Conservation (phyloP, 2,329 filamentous ascomycete genomes). For the Iodosphaeria phyllophila region DNA sequence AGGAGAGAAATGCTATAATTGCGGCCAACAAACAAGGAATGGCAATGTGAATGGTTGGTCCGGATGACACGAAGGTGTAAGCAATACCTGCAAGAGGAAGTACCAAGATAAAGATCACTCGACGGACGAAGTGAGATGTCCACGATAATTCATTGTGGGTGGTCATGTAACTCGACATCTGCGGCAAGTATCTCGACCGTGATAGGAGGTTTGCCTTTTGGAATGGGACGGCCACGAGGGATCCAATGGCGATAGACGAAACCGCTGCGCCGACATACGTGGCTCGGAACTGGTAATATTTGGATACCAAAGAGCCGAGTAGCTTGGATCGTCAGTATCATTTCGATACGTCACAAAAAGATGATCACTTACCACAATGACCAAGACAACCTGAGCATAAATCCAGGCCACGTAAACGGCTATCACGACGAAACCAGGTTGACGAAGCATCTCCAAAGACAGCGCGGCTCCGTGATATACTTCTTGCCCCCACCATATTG, state of each 20-base stretch:
- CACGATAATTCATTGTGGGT: constrained; percentile 43
- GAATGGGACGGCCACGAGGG: constrained; percentile 51
- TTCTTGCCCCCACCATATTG: constrained; percentile 62
- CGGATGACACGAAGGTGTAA: constrained; percentile 48
- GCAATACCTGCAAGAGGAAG: constrained; percentile 48
- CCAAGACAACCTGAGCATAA: constrained; percentile 55
- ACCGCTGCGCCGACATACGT: constrained; percentile 49
- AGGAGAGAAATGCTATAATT: constrained; percentile 50
- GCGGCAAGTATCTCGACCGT: constrained; percentile 37
- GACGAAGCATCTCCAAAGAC: constrained; percentile 50
- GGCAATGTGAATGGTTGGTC: constrained; percentile 38
- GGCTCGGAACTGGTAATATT: constrained; percentile 44
- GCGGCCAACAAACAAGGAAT: constrained; percentile 48
- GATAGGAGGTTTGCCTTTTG: constrained; percentile 55
- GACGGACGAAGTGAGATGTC: constrained; percentile 55
- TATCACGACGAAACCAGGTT: constrained; percentile 55
- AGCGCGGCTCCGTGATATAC: constrained; percentile 51
- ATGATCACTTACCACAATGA: constrained; percentile 33
- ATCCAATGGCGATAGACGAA: constrained; percentile 47
- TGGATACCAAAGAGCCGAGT: constrained; percentile 52
- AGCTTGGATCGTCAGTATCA: constrained; percentile 17
- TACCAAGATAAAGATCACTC: constrained; percentile 45
- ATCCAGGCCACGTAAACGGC: constrained; percentile 62
- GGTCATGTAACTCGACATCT: constrained; percentile 48
- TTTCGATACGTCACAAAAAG: neutral